Evolutionary conservation across 2,329 filamentous ascomycete species (phyloP).

Genomic region (Cordyceps cicadae): DNA sequence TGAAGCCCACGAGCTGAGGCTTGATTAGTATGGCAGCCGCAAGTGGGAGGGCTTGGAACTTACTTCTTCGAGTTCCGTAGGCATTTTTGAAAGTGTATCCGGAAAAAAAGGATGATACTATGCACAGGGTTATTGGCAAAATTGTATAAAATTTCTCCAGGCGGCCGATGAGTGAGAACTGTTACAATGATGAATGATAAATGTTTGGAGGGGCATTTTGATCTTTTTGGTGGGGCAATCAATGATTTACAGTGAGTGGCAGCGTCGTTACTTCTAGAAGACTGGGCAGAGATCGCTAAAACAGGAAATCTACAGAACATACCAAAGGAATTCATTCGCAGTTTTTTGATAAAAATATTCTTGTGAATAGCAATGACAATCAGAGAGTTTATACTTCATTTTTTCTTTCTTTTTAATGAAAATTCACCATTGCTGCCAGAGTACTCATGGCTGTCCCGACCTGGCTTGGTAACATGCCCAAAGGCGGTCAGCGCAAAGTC

Average conservation of each 20-base stretch:
- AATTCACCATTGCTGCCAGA: neutral
- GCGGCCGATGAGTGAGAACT: neutral
- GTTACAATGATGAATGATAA: neutral
- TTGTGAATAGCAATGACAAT: too few species aligned
- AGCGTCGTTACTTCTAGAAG: constrained; percentile 10
- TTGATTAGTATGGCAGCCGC: constrained; percentile 3
- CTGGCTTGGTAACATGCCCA: neutral
- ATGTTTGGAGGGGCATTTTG: constrained; percentile 12
- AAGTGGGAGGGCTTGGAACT: constrained; percentile 9
- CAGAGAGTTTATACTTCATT: too few species aligned
- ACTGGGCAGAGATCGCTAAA: neutral
- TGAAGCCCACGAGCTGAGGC: constrained; percentile 76
- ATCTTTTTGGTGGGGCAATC: constrained; percentile 9
- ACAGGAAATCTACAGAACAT: neutral
- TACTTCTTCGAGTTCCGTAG: constrained; percentile 71
- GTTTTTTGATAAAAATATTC: neutral
- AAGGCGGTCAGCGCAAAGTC: constrained; percentile 24
- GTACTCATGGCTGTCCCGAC: neutral
- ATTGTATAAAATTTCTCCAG: constrained; percentile 8
- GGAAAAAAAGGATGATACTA: constrained; percentile 7
- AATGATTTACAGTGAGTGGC: neutral
- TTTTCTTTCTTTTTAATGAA: too few species aligned
- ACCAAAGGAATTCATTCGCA: neutral
- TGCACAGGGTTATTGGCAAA: neutral
- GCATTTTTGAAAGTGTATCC: constrained; percentile 43